Base-by-base conservation (phyloP, 208 protist genomes). In the Trypanosomatidae sp. region DNA sequence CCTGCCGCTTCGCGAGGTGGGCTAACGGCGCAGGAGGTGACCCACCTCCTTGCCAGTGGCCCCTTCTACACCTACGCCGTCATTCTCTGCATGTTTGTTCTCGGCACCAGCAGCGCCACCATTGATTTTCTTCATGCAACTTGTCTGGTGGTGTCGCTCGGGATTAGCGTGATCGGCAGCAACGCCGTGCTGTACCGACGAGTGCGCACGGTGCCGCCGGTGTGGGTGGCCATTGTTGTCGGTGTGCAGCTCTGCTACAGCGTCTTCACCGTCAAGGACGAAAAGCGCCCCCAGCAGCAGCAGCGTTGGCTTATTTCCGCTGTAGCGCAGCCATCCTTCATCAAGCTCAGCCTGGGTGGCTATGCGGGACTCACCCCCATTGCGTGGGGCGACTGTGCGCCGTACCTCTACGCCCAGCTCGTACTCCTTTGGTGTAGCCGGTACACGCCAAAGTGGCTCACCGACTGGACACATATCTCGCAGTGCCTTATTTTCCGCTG, bases 371-470 rank as follows among this genome's bases (percentile, higher is more conserved):
- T 46, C 41, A 44, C 68, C 3, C 28, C 67, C 43, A 12, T 79
- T 52, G 50, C 41, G 19, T 73, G 74, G 74, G 33, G 12, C 22
- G 74, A 70, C 49, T 64, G 28, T 8, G 53, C 17, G 30, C 69
- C 69, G 69, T 75, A 75, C 65, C 43, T 80, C n/a, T 68, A 33
- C n/a, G 69, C 66, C 5, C 75, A 80, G 56, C 39, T 75, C 2
- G 75, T 80, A 19, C 41, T 80, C 50, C 44, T 80, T 44, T 80
- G 75, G 75, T 80, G 75, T 62, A 71, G 66, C 56, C 75, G 75
- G 3, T 80, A 75, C 56, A 58, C 55, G 56, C 69, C 69, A 30
- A 13, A 13, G 64, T 62, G 52, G 22, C 53, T 80, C 55, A 62
- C 49, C 0, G 56, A 71, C 55, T 80, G 75, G 69, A 62, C 53